Evolutionary conservation across 2,329 filamentous ascomycete species (phyloP).

Genomic region (Graphiopsis chlorocephala): DNA sequence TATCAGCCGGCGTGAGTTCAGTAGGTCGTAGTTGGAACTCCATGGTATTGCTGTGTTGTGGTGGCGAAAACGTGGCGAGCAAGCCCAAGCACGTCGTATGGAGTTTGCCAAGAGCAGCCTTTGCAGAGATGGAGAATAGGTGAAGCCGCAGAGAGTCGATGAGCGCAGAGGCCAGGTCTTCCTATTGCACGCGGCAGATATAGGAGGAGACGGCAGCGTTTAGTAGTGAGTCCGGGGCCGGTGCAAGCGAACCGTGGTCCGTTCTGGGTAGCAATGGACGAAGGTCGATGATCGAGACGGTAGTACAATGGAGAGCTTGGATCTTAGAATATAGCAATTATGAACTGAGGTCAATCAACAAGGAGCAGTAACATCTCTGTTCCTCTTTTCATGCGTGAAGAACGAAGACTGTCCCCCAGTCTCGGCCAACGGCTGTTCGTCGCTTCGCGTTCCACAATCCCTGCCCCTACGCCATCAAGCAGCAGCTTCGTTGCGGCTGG

Average conservation of each 20-base stretch:
- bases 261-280: not conserved
- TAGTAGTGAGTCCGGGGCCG: not conserved
- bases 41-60: not conserved
- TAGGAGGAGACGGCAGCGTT: not conserved
- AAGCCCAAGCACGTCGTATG: not conserved
- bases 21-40: not conserved
- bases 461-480: not conserved
- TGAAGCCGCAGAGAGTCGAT: not conserved
- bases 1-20: not conserved
- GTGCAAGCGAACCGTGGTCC: not conserved
- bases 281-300: not conserved
- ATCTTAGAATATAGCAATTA: not conserved
- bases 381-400: not conserved
- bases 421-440: not conserved
- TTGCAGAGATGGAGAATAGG: not conserved
- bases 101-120: too few species aligned
- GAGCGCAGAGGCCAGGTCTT: not conserved
- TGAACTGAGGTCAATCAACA: not conserved
- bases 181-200: not conserved
- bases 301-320: not conserved
- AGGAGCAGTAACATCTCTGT: not conserved
- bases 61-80: not conserved
- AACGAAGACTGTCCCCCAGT: not conserved
- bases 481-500: not conserved
- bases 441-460: not conserved